Base-by-base conservation (phyloP, 768 basidiomycete species). In the Leccinum incarnatum region DNA sequence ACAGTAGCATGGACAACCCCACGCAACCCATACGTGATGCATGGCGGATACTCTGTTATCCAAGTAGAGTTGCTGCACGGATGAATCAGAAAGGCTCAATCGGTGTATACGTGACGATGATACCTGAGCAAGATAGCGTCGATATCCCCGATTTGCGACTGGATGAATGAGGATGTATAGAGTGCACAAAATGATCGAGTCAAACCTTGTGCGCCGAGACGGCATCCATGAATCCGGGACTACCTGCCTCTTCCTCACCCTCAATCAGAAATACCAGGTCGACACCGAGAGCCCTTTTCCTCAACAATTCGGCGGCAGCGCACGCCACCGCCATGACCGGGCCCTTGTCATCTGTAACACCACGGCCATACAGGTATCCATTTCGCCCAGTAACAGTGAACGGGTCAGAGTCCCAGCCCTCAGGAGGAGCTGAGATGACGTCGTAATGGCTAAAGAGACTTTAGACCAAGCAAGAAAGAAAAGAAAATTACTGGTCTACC, bases 241-340 rank as follows among this genome's bases (percentile, higher is more conserved):
- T 96, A 1, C 96, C 96, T n/a, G 85, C 86, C 71, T 99, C 97
- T 70, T 97, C 97, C 70, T 98, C 96, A 0, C 97, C 97, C 74
- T 99, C 97, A 15, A 98, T 86, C 53, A 98, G 73, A 70, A 98
- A 86, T 5, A 98, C 86, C 1, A 99, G 71, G 68, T 99, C 97
- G 0, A 95, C 81, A 23, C 83, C 91, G 3, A 99, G 82, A 11
- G 86, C 82, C 1, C 93, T 80, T 12, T 79, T 77, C 27, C 85
- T 78, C 3, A 95, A 81, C 47, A 98, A 71, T 21, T 91, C 85
- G 0, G 94, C 91, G 11, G 88, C 93, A 1, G 97, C 97, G 63
- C 86, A 92, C 0, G 96, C 97, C 15, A 87, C 82, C 1, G 95
- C 94, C 60, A 98, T 81, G 49, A 97, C 88, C 0, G 97, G 97